Percentiles rank a stretch among this genome's conserved stretches.
These are phyloP conservation scores for Magnusiomyces fungicola DNA, from an alignment of 1,139 yeast species.

Conservation along the genomic window DNA sequence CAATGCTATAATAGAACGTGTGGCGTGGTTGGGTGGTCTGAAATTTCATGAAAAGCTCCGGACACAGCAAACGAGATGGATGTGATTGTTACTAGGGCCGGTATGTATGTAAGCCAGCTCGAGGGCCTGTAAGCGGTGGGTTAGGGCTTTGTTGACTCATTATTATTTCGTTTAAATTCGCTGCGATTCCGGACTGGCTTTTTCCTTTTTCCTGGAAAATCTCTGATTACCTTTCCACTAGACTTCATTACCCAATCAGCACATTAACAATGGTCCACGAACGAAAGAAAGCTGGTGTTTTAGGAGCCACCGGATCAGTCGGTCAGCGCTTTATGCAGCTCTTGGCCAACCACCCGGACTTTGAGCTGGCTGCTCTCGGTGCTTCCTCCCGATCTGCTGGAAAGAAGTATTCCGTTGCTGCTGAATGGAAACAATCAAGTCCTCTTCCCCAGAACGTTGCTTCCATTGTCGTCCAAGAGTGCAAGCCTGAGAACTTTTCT, in stretches of 20 bases:
- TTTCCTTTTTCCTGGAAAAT: no score
- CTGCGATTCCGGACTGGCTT: no score
- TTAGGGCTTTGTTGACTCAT: no score
- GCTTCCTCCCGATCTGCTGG: slow-evolving; percentile 96
- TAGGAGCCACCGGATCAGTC: slow-evolving; percentile 97
- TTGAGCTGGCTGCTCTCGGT: slow-evolving; percentile 77
- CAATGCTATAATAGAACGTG: no score
- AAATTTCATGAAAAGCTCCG: no score
- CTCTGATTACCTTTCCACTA: neutral
- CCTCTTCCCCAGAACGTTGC: slow-evolving; percentile 65
- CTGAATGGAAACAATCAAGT: slow-evolving; percentile 90
- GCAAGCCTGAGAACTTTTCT: slow-evolving; percentile 66
- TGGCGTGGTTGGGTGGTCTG: no score
- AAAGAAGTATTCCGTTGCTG: slow-evolving; percentile 74
- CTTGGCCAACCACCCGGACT: slow-evolving; percentile 81
- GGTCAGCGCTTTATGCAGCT: slow-evolving; percentile 93
- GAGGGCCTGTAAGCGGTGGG: no score
- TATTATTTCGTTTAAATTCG: no score
- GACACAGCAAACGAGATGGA: no score
- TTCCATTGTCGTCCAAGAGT: slow-evolving; percentile 61
- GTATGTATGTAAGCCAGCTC: no score
- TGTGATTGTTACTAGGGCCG: no score
- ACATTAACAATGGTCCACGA: neutral
- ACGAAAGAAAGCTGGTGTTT: slow-evolving; percentile 49
- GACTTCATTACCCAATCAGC: neutral